Conservation (phyloP, 441 rosid species). For the Daphne laureola region DNA sequence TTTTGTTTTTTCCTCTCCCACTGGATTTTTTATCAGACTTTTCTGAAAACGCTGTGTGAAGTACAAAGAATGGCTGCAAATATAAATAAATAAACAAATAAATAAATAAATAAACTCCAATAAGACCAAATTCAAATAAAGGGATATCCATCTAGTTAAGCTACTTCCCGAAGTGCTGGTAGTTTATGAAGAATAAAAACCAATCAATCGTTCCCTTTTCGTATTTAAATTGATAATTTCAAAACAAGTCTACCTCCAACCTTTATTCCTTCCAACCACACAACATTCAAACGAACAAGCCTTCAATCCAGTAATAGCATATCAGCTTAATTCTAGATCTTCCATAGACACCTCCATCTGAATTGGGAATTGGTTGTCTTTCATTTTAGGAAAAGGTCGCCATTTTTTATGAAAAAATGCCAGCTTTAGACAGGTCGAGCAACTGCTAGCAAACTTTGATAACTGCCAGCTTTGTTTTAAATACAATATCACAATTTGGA, state of each 20-base stretch:
- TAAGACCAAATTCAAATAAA: neutral
- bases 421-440: too few species aligned
- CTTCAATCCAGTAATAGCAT: too few species aligned
- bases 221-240: neutral
- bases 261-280: neutral
- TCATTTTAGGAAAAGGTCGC: too few species aligned
- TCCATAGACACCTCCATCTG: too few species aligned
- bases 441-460: neutral
- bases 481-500: too few species aligned
- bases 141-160: neutral
- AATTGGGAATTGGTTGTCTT: too few species aligned
- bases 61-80: slow-evolving; percentile 56
- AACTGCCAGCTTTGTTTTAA: neutral
- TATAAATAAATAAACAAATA: neutral
- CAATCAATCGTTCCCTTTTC: neutral
- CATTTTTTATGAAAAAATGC: too few species aligned
- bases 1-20: slow-evolving; percentile 29
- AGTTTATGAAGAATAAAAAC: neutral
- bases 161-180: neutral
- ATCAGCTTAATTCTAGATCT: too few species aligned
- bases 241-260: neutral
- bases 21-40: slow-evolving; percentile 29
- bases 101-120: neutral
- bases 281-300: neutral
- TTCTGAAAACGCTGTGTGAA: slow-evolving; percentile 38